Evolutionary conservation across 805 yeast genomes (phyloP).

Genomic region (Phaffomyces thermotolerans): DNA sequence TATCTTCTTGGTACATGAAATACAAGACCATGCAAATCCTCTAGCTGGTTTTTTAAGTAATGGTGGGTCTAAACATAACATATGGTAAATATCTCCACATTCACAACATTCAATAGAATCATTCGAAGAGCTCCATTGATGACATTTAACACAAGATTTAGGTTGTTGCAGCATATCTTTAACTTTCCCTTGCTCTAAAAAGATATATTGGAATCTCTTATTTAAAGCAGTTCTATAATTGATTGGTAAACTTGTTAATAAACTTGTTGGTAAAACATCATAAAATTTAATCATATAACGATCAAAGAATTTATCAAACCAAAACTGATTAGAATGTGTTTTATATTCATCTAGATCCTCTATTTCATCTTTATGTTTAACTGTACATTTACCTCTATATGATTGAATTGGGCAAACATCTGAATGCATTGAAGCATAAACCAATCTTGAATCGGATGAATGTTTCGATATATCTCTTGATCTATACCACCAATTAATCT

Average conservation of each 20-base stretch:
- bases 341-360: conserved; percentile 43
- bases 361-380: conserved; percentile 62
- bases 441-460: conserved; percentile 61
- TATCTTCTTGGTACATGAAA: conserved; percentile 54
- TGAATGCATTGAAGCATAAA: conserved; percentile 80
- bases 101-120: conserved; percentile 78
- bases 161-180: conserved; percentile 58
- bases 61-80: conserved; percentile 85
- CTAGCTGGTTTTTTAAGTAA: conserved; percentile 69
- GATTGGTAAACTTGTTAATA: conserved; percentile 49
- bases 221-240: conserved; percentile 54
- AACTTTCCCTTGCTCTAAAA: conserved; percentile 62
- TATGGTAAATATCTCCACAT: conserved; percentile 65
- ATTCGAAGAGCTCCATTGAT: conserved; percentile 73
- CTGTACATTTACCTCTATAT: conserved; percentile 68
- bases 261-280: conserved; percentile 62
- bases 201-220: conserved; percentile 65
- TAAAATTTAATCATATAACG: conserved; percentile 77
- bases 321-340: conserved; percentile 60
- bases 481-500: conserved; percentile 87
- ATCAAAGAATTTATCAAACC: conserved; percentile 81
- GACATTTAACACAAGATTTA: conserved; percentile 65
- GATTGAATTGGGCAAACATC: conserved; percentile 74
- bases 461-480: conserved; percentile 75
- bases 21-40: conserved; percentile 91